Evolutionary conservation across 306 rosid species (phyloP).

Genomic region (Acacia melanoxylon): DNA sequence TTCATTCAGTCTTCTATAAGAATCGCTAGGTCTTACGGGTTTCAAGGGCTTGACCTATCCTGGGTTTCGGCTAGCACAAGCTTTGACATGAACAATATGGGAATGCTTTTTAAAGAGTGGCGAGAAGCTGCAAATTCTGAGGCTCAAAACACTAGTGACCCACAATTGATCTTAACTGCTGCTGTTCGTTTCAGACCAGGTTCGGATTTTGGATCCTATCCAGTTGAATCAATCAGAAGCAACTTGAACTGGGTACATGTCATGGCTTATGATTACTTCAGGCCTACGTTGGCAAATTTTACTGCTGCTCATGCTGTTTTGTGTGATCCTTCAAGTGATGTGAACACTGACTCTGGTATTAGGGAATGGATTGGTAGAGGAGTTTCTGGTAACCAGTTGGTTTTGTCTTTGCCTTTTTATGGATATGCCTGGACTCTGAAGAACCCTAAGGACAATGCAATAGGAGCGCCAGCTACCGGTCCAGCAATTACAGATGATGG

Average conservation of each 20-base stretch:
- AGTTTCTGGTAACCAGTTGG: not conserved
- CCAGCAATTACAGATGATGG: not conserved
- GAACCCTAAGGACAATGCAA: no score
- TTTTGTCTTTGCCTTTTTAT: not conserved
- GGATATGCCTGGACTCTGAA: not conserved
- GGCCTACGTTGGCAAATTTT: not conserved
- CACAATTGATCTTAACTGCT: conserved; percentile 31
- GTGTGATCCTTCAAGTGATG: not conserved
- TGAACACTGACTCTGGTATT: not conserved
- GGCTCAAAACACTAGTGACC: conserved; percentile 4
- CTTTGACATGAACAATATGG: conserved; percentile 39
- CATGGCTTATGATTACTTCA: conserved; percentile 25
- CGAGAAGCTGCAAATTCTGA: conserved; percentile 30
- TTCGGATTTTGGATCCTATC: not conserved
- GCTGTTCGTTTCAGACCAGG: conserved; percentile 1
- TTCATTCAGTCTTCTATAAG: conserved; percentile 39
- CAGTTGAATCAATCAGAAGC: conserved; percentile 31
- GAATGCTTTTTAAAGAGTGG: conserved; percentile 40
- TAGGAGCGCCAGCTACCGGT: no score
- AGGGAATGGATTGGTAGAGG: not conserved
- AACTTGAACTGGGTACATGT: conserved; percentile 50
- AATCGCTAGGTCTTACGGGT: conserved; percentile 35
- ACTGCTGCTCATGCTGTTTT: not conserved
- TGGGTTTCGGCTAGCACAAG: conserved; percentile 31
- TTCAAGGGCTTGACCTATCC: conserved; percentile 42